Conservation (phyloP, 805 yeast species). For the Nakazawaea wyomingensis region DNA sequence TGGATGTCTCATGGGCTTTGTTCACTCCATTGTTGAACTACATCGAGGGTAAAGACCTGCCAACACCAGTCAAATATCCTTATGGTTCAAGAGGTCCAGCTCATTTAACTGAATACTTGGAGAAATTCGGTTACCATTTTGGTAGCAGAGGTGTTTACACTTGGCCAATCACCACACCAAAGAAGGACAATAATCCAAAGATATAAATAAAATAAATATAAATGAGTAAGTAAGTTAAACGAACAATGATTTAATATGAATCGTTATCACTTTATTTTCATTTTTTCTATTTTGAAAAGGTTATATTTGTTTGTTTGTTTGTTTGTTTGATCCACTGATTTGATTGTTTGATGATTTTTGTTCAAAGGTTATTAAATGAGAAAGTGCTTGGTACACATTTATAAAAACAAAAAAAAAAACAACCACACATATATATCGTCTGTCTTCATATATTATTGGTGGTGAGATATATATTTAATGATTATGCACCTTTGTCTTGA, state of each 20-base stretch:
- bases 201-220: neutral
- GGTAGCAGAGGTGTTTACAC: constrained; percentile 63
- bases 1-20: constrained; percentile 87
- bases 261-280: neutral
- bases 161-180: constrained; percentile 81
- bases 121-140: constrained; percentile 68
- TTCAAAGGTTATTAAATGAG: too few species aligned
- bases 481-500: too few species aligned
- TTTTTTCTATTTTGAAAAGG: too few species aligned
- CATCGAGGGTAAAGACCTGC: constrained; percentile 68
- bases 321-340: too few species aligned
- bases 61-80: constrained; percentile 64
- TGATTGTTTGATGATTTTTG: too few species aligned
- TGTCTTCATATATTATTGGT: too few species aligned
- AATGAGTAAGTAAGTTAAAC: neutral
- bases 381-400: too few species aligned
- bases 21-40: constrained; percentile 87
- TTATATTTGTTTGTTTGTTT: too few species aligned
- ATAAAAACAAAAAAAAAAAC: too few species aligned
- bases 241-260: neutral
- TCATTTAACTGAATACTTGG: constrained; percentile 54
- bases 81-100: constrained; percentile 93
- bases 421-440: too few species aligned
- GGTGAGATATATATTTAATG: too few species aligned
- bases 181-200: constrained; percentile 17